Evolutionary conservation across 306 rosid genomes (phyloP), one percentile per base, ranked within the genome.

Genomic region (Cicer yamashitae): DNA sequence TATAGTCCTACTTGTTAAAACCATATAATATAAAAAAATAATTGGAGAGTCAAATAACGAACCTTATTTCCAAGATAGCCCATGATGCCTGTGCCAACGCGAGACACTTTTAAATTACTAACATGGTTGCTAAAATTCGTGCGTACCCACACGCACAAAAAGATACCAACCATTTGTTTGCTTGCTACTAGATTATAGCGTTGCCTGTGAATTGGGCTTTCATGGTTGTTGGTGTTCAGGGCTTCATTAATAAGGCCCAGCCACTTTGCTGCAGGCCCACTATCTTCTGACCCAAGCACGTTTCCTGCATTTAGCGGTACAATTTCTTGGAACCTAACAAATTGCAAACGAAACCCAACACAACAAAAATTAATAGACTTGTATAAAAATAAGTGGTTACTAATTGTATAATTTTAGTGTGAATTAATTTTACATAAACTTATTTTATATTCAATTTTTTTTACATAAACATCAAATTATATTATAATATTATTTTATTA

Each of bases 61-160:
- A 94, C 98, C 97, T 94, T 94, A 56, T 94, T 94, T 59, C 99
- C 96, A 5, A 94, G 96, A 61, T 88, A 92, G 45, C 99, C 99
- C 99, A 94, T 87, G 34, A 94, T 84, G 80, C 99, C 99, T 50
- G 89, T 84, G 34, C 96, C 99, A 39, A 94, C 92, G 12, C 89
- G 86, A 0, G 97, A 94, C 41, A 91, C 88, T 61, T 87, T 90
- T 65, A 86, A 48, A 75, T 88, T 74, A 70, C 54, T 77, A 15
- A 92, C 57, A 68, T 85, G 82, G 18, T 67, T 37, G 76, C 37
- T 79, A 70, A 86, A 89, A 67, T 90, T 89, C 0, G 77, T 67
- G 1, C 90, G 83, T 20, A 92, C 80, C 97, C 97, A 94, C 57
- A 92, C 93, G 20, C 93, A 89, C 77, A 89, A 72, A 84, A 92